A percentile compares a stretch with the other conserved stretches of the same genome.
Conservation (phyloP, 1,139 yeast species). For the Meyerozyma sp. region DNA sequence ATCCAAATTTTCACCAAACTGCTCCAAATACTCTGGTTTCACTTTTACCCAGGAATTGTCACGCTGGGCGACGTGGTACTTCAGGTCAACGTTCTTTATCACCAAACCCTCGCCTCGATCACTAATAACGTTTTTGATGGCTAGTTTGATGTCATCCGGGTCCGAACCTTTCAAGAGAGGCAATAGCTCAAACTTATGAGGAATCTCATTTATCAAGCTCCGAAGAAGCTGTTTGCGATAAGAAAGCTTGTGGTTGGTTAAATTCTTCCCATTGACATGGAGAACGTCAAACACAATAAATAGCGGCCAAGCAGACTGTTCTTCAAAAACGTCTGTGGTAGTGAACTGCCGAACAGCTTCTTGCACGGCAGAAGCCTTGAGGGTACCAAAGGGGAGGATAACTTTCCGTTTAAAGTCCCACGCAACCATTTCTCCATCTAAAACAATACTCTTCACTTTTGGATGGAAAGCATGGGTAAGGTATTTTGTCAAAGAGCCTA, state of each 20-base stretch:
- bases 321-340: slow-evolving; percentile 31
- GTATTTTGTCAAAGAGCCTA: slow-evolving; percentile 60
- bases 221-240: slow-evolving; percentile 52
- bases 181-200: slow-evolving; percentile 54
- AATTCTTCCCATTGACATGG: slow-evolving; percentile 57
- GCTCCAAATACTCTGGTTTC: slow-evolving; percentile 85
- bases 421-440: slow-evolving; percentile 95
- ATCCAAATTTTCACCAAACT: slow-evolving; percentile 84
- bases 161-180: slow-evolving; percentile 38
- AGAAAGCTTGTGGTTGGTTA: slow-evolving; percentile 49
- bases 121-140: slow-evolving; percentile 55
- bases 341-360: slow-evolving; percentile 41
- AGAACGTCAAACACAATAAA: slow-evolving; percentile 70
- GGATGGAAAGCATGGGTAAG: slow-evolving; percentile 40
- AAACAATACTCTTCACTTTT: slow-evolving; percentile 44
- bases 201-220: slow-evolving; percentile 42
- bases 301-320: slow-evolving; percentile 50
- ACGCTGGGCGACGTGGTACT: slow-evolving; percentile 57
- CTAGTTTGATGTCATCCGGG: slow-evolving; percentile 48
- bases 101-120: slow-evolving; percentile 79
- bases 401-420: slow-evolving; percentile 61
- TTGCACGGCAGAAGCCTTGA: slow-evolving; percentile 65
- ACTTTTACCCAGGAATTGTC: slow-evolving; percentile 73
- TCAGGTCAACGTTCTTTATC: slow-evolving; percentile 58
- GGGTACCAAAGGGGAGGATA: slow-evolving; percentile 73